Base-by-base conservation (phyloP, 2,329 filamentous ascomycete genomes). In the Dothiorella sarmentorum region DNA sequence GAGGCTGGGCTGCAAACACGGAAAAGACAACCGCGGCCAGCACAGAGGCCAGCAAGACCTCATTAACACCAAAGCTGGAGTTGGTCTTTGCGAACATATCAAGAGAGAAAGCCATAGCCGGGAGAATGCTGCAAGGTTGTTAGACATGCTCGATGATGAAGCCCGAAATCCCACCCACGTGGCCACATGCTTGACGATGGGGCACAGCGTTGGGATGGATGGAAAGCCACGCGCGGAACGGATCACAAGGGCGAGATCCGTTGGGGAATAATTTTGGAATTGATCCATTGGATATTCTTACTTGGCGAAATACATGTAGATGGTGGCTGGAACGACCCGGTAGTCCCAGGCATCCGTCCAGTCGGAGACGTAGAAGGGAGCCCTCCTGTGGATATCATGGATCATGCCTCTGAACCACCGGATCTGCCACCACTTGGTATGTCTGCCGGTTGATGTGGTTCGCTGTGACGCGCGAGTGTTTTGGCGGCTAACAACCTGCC, bases 291-390 rank as follows among this genome's bases (percentile, higher is more conserved):
- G 47, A 26, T 20, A 37, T 63, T 68, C 80, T 68, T 80, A 93
- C 90, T 95, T 95, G 63, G 91, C 90, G 81, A 95, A 96, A 77
- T 94, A 96, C 89, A 95, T 96, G 75, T 95, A 95, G 27, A 95
- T 66, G 5, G 91, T 95, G 15, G 90, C 90, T 1, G 91, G 91
- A 37, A 96, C 82, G 40, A 96, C 89, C 56, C 91, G 84, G 76
- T 96, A 96, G 70, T 95, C 89, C 89, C 89, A 94, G 1, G 91
- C 91, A 76, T 96, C 91, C 17, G 71, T 78, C 89, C 89, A 95
- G 73, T 96, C 91, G 72, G 87, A 92, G 74, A 76, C 78, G 69
- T 94, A 96, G 70, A 82, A 95, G 1, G 91, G 91, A 7, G 82
- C 81, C 62, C 91, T 78, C 60, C 90, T 84, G 63, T 85, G 85